Evolutionary conservation across 129 eudicot species (phyloP).

Genomic region (Glebionis coronaria): DNA sequence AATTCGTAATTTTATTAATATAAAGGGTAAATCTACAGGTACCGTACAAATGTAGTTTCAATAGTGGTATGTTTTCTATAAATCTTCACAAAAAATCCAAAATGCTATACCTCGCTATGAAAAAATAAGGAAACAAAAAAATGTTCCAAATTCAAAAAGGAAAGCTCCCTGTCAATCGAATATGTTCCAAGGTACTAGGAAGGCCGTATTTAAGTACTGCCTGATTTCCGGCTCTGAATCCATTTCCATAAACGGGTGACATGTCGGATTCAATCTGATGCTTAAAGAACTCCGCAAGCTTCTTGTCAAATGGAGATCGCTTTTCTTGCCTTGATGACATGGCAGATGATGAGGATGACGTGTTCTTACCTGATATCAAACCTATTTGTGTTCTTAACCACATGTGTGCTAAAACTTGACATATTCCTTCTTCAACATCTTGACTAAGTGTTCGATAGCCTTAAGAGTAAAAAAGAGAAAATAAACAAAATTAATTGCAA

Average conservation of each 20-base stretch:
- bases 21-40: slow-evolving; percentile 27
- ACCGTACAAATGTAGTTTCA: slow-evolving; percentile 17
- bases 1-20: slow-evolving; percentile 26
- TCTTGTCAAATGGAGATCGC: slow-evolving; percentile 80
- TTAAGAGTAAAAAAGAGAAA: slow-evolving; percentile 9
- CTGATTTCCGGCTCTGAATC: slow-evolving; percentile 69
- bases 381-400: slow-evolving; percentile 68
- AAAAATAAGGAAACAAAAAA: slow-evolving; percentile 21
- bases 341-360: slow-evolving; percentile 39
- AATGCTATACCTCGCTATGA: slow-evolving; percentile 15
- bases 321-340: slow-evolving; percentile 43
- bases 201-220: slow-evolving; percentile 80
- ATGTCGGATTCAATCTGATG: slow-evolving; percentile 83
- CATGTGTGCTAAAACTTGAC: slow-evolving; percentile 87
- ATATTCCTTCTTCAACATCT: slow-evolving; percentile 94
- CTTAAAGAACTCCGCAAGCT: slow-evolving; percentile 72
- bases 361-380: slow-evolving; percentile 28
- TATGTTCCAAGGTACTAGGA: slow-evolving; percentile 68
- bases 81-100: slow-evolving; percentile 25
- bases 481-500: neutral
- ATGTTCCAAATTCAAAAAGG: slow-evolving; percentile 40
- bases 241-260: slow-evolving; percentile 74
- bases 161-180: slow-evolving; percentile 69
- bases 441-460: slow-evolving; percentile 74
- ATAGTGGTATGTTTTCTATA: slow-evolving; percentile 25